phyloP scores from a whole-genome alignment of 2,329 filamentous ascomycete genomes.

The Phymatotrichopsis omnivora region DNA sequence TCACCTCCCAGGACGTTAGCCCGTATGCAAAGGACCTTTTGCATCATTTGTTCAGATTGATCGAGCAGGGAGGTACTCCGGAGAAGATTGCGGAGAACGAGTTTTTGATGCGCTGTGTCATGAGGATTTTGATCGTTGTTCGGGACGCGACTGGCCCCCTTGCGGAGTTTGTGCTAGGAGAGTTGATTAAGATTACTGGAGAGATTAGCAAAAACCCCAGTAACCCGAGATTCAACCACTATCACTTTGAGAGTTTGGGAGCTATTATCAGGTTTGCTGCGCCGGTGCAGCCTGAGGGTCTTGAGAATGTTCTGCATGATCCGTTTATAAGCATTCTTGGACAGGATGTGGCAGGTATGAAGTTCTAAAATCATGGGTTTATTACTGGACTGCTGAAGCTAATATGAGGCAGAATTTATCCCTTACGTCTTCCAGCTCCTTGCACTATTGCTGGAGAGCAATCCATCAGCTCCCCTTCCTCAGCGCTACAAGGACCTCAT shows the following conservation, averaged over 20 bases:
- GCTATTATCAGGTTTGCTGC: conserved; percentile 72
- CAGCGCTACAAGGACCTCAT: conserved; percentile 72
- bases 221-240: conserved; percentile 97
- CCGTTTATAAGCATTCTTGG: conserved; percentile 72
- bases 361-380: not conserved
- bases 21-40: conserved; percentile 77
- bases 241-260: conserved; percentile 89
- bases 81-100: conserved; percentile 98
- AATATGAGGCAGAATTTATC: conserved; percentile 59
- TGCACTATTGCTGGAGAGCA: conserved; percentile 77
- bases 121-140: conserved; percentile 92
- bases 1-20: conserved; percentile 66
- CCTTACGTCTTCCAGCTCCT: conserved; percentile 96
- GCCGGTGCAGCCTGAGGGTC: conserved; percentile 56
- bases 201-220: conserved; percentile 91
- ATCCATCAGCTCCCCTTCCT: conserved; percentile 66
- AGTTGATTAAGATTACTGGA: conserved; percentile 79
- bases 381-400: not conserved
- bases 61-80: conserved; percentile 72
- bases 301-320: conserved; percentile 72
- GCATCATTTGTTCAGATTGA: conserved; percentile 79
- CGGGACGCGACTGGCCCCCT: conserved; percentile 68
- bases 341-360: conserved; percentile 66
- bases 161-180: conserved; percentile 66
- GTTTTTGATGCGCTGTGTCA: conserved; percentile 96